Evolutionary conservation across 805 yeast genomes (phyloP).

Genomic region (Candida jianshihensis): DNA sequence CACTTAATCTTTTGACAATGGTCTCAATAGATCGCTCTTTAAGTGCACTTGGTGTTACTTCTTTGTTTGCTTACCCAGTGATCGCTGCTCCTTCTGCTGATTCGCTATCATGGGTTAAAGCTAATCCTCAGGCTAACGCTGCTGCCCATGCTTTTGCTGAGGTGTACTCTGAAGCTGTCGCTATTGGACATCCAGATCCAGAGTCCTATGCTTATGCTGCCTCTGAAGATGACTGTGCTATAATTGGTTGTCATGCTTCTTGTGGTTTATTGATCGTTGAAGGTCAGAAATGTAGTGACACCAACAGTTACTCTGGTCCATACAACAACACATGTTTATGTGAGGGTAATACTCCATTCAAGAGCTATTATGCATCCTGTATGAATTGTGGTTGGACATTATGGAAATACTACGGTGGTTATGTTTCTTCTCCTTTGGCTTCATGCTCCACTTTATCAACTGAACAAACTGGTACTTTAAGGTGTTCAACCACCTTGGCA

Average conservation of each 20-base stretch:
- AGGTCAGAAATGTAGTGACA: slow-evolving; percentile 22
- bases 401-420: slow-evolving; percentile 24
- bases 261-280: slow-evolving; percentile 26
- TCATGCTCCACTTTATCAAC: slow-evolving; percentile 20
- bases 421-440: slow-evolving; percentile 19
- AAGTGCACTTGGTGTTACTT: not conserved
- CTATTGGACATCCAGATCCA: slow-evolving; percentile 13
- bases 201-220: slow-evolving; percentile 20
- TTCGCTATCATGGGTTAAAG: slow-evolving; percentile 2
- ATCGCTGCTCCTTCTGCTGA: not conserved
- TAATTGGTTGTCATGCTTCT: slow-evolving; percentile 23
- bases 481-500: slow-evolving; percentile 15
- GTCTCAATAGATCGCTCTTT: not conserved
- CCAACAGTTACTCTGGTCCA: slow-evolving; percentile 10
- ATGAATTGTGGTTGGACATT: slow-evolving; percentile 31
- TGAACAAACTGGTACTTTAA: slow-evolving; percentile 28
- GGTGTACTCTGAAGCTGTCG: slow-evolving; percentile 9
- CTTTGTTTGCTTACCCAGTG: not conserved
- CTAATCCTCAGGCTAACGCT: slow-evolving; percentile 3
- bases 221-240: slow-evolving; percentile 16
- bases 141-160: slow-evolving; percentile 5
- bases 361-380: slow-evolving; percentile 17
- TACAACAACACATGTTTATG: slow-evolving; percentile 16
- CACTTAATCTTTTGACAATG: no score
- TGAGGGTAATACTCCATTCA: slow-evolving; percentile 11